phyloP scores from a whole-genome alignment of 1,284 basidiomycete genomes.

The Sporisorium graminicola region DNA sequence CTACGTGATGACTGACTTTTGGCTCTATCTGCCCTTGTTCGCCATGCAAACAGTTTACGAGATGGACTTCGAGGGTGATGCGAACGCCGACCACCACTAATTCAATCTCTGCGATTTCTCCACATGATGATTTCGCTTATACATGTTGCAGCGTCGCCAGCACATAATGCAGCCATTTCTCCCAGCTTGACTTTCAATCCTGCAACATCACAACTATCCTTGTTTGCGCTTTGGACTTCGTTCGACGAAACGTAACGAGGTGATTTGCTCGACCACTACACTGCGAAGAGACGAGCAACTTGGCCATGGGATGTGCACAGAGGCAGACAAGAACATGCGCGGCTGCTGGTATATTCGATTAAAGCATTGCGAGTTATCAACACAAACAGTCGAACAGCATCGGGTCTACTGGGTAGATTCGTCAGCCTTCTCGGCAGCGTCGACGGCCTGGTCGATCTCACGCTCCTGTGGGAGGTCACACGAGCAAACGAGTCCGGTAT shows the following conservation, averaged over 20 bases:
- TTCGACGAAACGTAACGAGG: not conserved
- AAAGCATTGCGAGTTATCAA: too few relatives aligned
- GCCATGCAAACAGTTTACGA: conserved; percentile 52
- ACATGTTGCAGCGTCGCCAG: conserved; percentile 21
- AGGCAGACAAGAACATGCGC: too few relatives aligned
- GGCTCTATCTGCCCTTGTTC: not conserved
- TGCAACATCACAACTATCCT: not conserved
- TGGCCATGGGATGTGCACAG: not conserved
- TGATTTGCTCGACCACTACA: not conserved
- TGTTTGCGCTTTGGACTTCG: not conserved
- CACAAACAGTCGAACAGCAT: too few relatives aligned
- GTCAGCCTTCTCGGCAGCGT: conserved; percentile 41
- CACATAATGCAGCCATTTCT: conserved; percentile 33
- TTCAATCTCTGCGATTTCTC: not conserved
- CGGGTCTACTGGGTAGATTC: conserved; percentile 5
- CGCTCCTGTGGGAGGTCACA: conserved; percentile 29
- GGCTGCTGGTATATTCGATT: conserved; percentile 26
- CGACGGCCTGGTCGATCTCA: conserved; percentile 50
- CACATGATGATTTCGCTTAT: not conserved
- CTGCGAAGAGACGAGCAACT: not conserved
- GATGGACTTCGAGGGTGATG: conserved; percentile 59
- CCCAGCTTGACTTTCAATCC: conserved; percentile 10
- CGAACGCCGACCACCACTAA: conserved; percentile 58
- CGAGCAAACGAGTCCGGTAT: not conserved
- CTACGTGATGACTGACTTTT: conserved; percentile 3